A percentile compares a stretch with the other conserved stretches of the same genome.
Conservation (phyloP, 1,139 yeast genomes). For the Candida frijolesensis region DNA sequence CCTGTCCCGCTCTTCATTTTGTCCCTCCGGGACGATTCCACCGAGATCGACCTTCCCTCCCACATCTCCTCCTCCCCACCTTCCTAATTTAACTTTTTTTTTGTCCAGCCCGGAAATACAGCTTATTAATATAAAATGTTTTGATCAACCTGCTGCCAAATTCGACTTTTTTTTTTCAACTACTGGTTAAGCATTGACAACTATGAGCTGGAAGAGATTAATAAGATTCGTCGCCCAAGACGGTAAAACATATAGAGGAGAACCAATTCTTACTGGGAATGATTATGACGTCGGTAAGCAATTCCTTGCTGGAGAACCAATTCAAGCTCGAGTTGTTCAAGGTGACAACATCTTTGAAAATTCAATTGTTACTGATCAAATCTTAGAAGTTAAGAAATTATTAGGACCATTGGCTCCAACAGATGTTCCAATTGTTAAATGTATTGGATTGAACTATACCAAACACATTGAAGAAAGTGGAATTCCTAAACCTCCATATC, state of each 20-base stretch:
- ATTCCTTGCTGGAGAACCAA: conserved; percentile 14
- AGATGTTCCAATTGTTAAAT: conserved; percentile 39
- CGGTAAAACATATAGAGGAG: conserved; percentile 19
- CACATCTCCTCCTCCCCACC: too few relatives aligned
- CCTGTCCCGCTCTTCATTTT: too few relatives aligned
- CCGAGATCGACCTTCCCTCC: too few relatives aligned
- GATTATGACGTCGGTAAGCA: conserved; percentile 17
- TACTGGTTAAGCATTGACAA: conserved; percentile 3
- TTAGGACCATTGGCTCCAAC: conserved; percentile 39
- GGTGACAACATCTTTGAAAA: conserved; percentile 44
- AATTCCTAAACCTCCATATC: conserved; percentile 42
- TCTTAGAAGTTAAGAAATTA: conserved; percentile 29
- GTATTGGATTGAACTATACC: conserved; percentile 38
- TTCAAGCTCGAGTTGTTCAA: conserved; percentile 33
- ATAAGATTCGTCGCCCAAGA: conserved; percentile 20
- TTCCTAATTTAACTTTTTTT: too few relatives aligned
- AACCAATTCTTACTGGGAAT: conserved; percentile 16
- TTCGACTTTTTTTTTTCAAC: background rate
- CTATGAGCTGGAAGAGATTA: conserved; percentile 18
- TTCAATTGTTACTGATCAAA: conserved; percentile 37
- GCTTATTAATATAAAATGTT: background rate
- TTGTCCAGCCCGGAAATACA: too few relatives aligned
- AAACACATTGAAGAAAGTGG: conserved; percentile 34
- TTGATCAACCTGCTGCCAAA: background rate
- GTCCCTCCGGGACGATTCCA: too few relatives aligned